Evolutionary conservation across 2,329 filamentous ascomycete species (phyloP), one percentile per base, ranked within the genome.

Genomic region (Sphaerulina musiva): DNA sequence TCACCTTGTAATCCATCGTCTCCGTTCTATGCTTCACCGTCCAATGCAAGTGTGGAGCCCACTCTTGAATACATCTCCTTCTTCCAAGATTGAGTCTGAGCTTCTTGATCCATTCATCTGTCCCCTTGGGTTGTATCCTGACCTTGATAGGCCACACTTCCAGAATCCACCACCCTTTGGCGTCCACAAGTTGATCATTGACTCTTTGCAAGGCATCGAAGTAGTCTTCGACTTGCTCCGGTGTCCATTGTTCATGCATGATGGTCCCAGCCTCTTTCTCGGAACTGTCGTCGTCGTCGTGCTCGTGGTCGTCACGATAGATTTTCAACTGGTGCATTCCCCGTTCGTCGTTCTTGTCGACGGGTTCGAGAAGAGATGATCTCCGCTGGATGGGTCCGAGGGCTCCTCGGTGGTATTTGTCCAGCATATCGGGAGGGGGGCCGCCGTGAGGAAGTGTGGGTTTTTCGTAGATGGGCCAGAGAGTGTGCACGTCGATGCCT

Each of bases 111-210:
- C 72, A 75, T 3, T 63, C 57, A 7, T 70, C 67, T 0, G 61
- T 56, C 5, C 62, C 57, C 26, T 64, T 60, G 7, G 63, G 62
- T 58, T 70, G 65, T 2, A 74, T 50, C 1, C 67, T 59, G 2
- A 75, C 65, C 52, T 75, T 72, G 7, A 75, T 65, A 0, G 73
- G 74, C 71, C 70, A 74, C 14, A 73, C 54, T 56, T 76, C 74
- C 1, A 75, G 63, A 3, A 74, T 56, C 74, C 74, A 76, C 74
- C 74, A 76, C 3, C 60, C 59, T 46, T 69, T 73, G 1, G 69
- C 68, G 9, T 67, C 47, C 1, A 55, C 62, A 2, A 76, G 64
- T 56, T 72, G 69, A 48, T 76, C 74, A 45, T 74, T 74, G 45
- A 74, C 64, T 0, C 65, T 63, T n/a, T 69, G 61, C n/a, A 72